Percentiles rank a stretch among this genome's conserved stretches.
phyloP scores from a whole-genome alignment of 306 rosid species.

The Cucumis melo region DNA sequence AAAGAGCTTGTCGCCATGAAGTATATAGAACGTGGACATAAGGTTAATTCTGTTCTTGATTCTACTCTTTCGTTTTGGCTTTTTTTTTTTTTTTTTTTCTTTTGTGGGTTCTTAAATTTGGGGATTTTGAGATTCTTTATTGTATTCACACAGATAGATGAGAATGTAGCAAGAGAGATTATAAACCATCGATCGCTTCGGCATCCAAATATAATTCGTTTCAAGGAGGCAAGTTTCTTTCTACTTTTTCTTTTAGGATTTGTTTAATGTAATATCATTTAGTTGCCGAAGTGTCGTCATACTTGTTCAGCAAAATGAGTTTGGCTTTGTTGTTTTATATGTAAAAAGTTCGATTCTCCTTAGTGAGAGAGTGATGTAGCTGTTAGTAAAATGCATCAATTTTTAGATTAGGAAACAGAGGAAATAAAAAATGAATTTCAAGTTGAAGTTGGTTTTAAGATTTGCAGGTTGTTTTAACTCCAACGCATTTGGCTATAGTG shows the following conservation, averaged over 20 bases:
- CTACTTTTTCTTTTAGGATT: background rate
- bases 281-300: background rate
- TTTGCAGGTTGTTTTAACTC: conserved; percentile 8
- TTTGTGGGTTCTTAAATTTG: background rate
- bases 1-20: conserved; percentile 10
- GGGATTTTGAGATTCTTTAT: background rate
- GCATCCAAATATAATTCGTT: background rate
- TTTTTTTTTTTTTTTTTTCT: background rate
- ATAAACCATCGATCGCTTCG: conserved; percentile 6
- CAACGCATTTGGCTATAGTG: conserved; percentile 8
- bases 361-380: background rate
- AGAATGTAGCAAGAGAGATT: conserved; percentile 9
- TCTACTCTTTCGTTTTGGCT: background rate
- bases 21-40: conserved; percentile 6
- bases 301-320: background rate
- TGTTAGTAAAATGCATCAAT: background rate
- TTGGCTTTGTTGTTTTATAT: background rate
- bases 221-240: conserved; percentile 2
- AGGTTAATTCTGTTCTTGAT: background rate
- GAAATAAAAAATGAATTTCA: background rate
- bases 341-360: background rate
- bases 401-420: background rate
- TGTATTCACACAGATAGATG: background rate
- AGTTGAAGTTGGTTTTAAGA: background rate
- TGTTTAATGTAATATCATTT: background rate